Conservation (phyloP, 106 monocot species). For the Dendrobium chrysotoxum region DNA sequence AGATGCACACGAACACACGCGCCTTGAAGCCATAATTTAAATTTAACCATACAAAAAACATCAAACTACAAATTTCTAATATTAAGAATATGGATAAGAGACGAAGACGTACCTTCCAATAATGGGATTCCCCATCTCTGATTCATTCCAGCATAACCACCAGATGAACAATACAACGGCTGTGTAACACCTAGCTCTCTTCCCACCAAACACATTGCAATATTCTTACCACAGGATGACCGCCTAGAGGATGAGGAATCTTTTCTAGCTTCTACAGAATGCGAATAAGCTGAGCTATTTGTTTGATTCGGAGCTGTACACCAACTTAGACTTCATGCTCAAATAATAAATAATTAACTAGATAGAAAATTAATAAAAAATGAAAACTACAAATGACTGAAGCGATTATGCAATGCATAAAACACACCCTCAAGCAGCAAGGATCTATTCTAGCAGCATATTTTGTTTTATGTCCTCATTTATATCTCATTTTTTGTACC, state of each 20-base stretch:
- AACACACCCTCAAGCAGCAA: not conserved
- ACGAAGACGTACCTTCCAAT: conserved; percentile 36
- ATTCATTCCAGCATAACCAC: conserved; percentile 41
- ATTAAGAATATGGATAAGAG: not conserved
- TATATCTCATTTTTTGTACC: not conserved
- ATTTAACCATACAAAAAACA: not conserved
- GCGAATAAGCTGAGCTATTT: conserved; percentile 13
- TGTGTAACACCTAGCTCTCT: conserved; percentile 53
- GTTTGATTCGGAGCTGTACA: not conserved
- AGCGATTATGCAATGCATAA: not conserved
- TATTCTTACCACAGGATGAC: conserved; percentile 26
- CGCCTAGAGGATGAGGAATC: conserved; percentile 5
- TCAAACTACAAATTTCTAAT: not conserved
- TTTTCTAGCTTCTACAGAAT: not conserved
- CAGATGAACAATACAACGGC: conserved; percentile 21
- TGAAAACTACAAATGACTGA: not conserved
- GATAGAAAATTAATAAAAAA: not conserved
- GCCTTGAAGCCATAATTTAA: not conserved
- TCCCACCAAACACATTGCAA: conserved; percentile 49
- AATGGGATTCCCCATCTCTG: conserved; percentile 56
- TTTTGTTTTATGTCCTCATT: not conserved
- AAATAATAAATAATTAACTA: not conserved
- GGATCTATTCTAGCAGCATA: not conserved
- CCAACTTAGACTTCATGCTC: not conserved
- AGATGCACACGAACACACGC: not conserved